Percentiles rank a stretch among this genome's conserved stretches.
phyloP scores from a whole-genome alignment of 257 asterid genomes.

The Thymus quinquecostatus region DNA sequence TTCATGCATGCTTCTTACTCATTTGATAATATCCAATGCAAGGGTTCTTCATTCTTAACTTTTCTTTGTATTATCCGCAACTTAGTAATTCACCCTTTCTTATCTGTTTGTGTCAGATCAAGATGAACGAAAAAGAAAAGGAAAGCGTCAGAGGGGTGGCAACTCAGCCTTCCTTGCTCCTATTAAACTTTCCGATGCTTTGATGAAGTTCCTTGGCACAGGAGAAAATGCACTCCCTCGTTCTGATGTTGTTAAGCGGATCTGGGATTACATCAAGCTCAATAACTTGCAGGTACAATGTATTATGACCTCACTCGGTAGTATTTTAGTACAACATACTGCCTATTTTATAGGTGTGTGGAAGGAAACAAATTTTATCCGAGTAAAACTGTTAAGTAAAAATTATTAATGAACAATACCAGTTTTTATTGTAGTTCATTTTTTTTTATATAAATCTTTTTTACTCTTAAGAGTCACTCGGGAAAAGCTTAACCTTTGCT shows the following conservation, averaged over 20 bases:
- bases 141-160: constrained; percentile 68
- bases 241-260: constrained; percentile 75
- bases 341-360: not conserved
- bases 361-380: not conserved
- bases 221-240: constrained; percentile 81
- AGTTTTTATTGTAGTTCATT: constrained; percentile 4
- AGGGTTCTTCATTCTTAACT: constrained; percentile 4
- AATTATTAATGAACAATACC: not conserved
- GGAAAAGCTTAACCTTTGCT: constrained; percentile 27
- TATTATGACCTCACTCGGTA: constrained; percentile 18
- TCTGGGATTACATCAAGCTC: constrained; percentile 88
- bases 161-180: constrained; percentile 79
- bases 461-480: not conserved
- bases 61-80: too few relatives aligned
- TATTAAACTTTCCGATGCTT: constrained; percentile 79
- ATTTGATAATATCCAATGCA: not conserved
- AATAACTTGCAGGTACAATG: constrained; percentile 79
- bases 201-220: constrained; percentile 80
- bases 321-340: not conserved
- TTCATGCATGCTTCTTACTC: constrained; percentile 24
- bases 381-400: not conserved
- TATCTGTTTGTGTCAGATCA: constrained; percentile 42
- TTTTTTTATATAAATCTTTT: not conserved
- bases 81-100: too few relatives aligned
- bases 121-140: constrained; percentile 69